Percentiles rank a stretch among this genome's conserved stretches.
Conservation (phyloP, 257 asterid genomes). For the Anisodus tanguticus region DNA sequence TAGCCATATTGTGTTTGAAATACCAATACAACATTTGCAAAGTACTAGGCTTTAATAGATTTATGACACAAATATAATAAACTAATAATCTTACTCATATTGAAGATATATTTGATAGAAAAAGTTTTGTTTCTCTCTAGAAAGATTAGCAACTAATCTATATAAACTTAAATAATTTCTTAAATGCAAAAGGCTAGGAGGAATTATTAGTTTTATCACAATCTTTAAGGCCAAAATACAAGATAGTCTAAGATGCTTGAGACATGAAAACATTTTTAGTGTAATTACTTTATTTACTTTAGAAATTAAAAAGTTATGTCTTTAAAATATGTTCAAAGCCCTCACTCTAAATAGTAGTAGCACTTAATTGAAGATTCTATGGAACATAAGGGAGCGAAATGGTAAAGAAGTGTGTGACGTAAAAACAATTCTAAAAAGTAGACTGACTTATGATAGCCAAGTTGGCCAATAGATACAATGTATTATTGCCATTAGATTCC, state of each 20-base stretch:
- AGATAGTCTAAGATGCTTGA: neutral
- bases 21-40: no score
- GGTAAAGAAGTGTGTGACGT: neutral
- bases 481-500: constrained; percentile 15
- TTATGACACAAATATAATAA: no score
- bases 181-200: neutral
- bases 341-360: neutral
- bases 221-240: neutral
- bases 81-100: no score
- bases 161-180: no score
- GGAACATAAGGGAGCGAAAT: constrained; percentile 32
- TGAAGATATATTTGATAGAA: no score
- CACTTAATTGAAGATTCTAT: constrained; percentile 17
- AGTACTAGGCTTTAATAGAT: no score
- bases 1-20: no score
- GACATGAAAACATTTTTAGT: neutral
- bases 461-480: neutral
- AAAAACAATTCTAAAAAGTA: neutral
- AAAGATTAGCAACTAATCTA: no score
- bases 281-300: neutral
- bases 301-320: neutral
- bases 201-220: neutral
- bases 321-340: neutral
- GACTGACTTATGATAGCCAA: neutral
- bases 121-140: no score